These are phyloP conservation scores for Pythium apleroticum DNA, from an alignment of 352 stramenopile genomes.

Conservation along the genomic window DNA sequence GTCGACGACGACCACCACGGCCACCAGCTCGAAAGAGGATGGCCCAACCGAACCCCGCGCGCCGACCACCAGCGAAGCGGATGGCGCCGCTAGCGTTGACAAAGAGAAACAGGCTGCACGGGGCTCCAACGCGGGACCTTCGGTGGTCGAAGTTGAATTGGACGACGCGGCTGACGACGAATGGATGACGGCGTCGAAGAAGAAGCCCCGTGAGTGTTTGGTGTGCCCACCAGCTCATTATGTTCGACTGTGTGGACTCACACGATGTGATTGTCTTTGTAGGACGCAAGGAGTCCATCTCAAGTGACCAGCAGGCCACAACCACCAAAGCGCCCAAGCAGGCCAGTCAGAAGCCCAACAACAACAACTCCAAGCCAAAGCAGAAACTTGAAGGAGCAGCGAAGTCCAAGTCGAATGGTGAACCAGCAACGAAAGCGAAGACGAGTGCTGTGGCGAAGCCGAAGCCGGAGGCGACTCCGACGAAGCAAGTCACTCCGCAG, in stretches of 20 bases:
- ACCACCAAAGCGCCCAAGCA: neutral
- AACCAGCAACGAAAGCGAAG: conserved; percentile 4
- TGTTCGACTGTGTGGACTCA: neutral
- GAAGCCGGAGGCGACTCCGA: neutral
- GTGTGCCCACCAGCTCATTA: neutral
- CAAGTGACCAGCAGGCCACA: neutral
- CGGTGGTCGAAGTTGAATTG: neutral
- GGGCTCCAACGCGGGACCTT: neutral
- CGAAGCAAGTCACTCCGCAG: neutral
- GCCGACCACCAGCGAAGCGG: neutral
- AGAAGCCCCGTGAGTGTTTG: conserved; percentile 16
- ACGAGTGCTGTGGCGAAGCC: neutral
- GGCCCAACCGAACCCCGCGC: neutral
- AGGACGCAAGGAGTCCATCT: conserved; percentile 21
- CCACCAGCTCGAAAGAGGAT: conserved; percentile 31
- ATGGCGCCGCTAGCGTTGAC: neutral
- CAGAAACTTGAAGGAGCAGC: neutral
- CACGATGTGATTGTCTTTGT: neutral
- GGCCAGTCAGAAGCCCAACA: neutral
- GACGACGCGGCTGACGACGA: conserved; percentile 10
- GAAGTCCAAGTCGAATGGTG: neutral
- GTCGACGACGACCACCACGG: neutral
- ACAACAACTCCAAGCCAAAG: conserved; percentile 13
- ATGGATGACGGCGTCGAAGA: conserved; percentile 29
- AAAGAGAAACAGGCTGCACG: neutral